Percentiles rank a stretch among this genome's conserved stretches.
phyloP scores from a whole-genome alignment of 208 protist species.

The Naegleria lovaniensis region DNA sequence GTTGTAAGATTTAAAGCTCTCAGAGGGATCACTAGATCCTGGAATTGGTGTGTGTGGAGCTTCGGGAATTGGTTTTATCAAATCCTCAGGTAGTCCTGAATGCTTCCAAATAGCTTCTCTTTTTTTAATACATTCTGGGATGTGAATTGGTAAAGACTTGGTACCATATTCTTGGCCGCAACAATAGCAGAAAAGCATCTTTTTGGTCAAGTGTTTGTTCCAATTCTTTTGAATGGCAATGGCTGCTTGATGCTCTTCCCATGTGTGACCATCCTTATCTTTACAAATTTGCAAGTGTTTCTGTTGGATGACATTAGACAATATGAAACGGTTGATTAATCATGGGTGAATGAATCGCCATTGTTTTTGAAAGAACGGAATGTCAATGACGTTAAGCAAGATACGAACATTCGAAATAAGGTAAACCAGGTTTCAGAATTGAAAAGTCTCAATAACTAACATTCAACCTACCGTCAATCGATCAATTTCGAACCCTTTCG shows the following conservation, averaged over 20 bases:
- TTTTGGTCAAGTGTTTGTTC: neutral
- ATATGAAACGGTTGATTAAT: too few species aligned
- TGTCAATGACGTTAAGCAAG: too few species aligned
- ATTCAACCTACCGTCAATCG: neutral
- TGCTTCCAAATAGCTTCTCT: conserved; percentile 31
- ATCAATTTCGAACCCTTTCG: neutral
- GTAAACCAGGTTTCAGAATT: too few species aligned
- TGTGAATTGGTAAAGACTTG: conserved; percentile 40
- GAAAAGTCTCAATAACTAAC: too few species aligned
- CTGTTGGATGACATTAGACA: too few species aligned
- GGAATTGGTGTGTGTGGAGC: neutral
- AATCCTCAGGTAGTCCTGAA: conserved; percentile 20
- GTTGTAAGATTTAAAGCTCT: neutral
- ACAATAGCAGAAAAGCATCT: conserved; percentile 40
- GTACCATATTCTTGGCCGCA: conserved; percentile 44
- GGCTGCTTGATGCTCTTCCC: neutral
- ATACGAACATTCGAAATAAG: too few species aligned
- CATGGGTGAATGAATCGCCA: too few species aligned
- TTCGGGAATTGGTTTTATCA: neutral
- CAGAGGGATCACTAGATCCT: too few species aligned
- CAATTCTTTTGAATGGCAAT: neutral
- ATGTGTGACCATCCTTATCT: neutral
- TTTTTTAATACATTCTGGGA: conserved; percentile 36
- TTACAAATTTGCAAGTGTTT: neutral
- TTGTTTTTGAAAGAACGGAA: too few species aligned